A percentile compares a stretch with the other conserved stretches of the same genome.
These are phyloP conservation scores for Ophiostoma sp. DNA, from an alignment of 2,329 filamentous ascomycete species.

Conservation along the genomic window DNA sequence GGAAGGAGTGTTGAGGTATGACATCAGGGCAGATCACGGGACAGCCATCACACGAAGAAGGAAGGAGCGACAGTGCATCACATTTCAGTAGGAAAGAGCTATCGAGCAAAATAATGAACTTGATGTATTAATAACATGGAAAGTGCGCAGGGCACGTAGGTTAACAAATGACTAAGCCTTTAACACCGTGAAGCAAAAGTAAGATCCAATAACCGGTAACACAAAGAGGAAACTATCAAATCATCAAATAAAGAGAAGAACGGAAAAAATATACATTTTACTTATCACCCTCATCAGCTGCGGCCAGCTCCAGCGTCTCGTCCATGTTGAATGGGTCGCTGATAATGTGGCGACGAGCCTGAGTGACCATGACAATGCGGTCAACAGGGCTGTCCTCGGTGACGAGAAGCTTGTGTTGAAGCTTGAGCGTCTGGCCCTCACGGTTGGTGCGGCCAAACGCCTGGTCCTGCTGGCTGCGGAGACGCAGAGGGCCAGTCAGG, in stretches of 20 bases:
- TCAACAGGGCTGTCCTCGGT: slow-evolving; percentile 28
- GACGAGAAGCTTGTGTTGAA: slow-evolving; percentile 27
- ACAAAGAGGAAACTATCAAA: too few species aligned
- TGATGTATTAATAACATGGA: too few species aligned
- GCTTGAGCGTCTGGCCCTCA: slow-evolving; percentile 27
- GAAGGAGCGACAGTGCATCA: background rate
- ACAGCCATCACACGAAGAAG: background rate
- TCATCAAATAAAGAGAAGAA: too few species aligned
- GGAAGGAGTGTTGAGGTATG: background rate
- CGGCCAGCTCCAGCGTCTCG: slow-evolving; percentile 20
- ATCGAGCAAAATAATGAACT: too few species aligned
- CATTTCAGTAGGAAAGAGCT: too few species aligned
- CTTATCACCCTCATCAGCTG: slow-evolving; percentile 10
- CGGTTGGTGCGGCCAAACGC: slow-evolving; percentile 29
- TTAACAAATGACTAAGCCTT: too few species aligned
- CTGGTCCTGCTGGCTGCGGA: slow-evolving; percentile 27
- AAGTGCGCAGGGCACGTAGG: too few species aligned
- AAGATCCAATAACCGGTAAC: too few species aligned
- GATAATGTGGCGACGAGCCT: slow-evolving; percentile 26
- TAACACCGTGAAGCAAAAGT: too few species aligned
- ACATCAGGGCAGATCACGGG: background rate
- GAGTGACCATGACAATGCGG: slow-evolving; percentile 27
- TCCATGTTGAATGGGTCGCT: slow-evolving; percentile 26
- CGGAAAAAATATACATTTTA: background rate
- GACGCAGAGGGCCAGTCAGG: slow-evolving; percentile 27